Evolutionary conservation across 2,329 filamentous ascomycete species (phyloP).

Genomic region (Xylariomycetidae sp.): DNA sequence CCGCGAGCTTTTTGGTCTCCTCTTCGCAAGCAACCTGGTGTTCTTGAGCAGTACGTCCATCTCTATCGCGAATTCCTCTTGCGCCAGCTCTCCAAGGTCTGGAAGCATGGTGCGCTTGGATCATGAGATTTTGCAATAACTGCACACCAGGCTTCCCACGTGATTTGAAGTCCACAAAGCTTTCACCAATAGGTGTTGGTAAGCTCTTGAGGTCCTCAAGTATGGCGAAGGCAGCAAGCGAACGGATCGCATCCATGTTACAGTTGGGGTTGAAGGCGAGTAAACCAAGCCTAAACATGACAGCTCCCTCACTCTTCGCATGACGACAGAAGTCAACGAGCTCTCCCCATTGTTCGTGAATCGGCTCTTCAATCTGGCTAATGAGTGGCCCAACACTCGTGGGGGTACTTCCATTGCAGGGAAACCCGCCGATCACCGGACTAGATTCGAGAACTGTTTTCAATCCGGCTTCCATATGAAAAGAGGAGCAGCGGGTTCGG

Average conservation of each 20-base stretch:
- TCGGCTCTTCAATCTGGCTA: conserved; percentile 20
- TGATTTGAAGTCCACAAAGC: conserved; percentile 14
- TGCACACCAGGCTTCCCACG: conserved; percentile 10
- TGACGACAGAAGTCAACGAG: conserved; percentile 22
- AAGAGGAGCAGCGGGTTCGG: conserved; percentile 4
- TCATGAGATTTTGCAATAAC: conserved; percentile 10
- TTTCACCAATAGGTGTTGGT: conserved; percentile 9
- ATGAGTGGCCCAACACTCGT: conserved; percentile 12
- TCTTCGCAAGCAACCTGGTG: conserved; percentile 7
- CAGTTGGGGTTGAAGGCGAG: conserved; percentile 19
- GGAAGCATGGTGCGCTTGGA: conserved; percentile 4
- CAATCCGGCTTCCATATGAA: conserved; percentile 7
- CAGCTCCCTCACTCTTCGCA: conserved; percentile 4
- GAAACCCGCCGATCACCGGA: conserved; percentile 26
- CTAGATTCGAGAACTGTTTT: conserved; percentile 19
- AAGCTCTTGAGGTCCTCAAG: conserved; percentile 10
- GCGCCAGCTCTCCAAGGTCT: not conserved
- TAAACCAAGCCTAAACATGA: conserved; percentile 23
- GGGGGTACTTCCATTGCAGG: conserved; percentile 1
- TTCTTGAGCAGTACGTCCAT: conserved; percentile 3
- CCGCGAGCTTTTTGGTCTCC: conserved; percentile 5
- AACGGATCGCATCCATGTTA: conserved; percentile 20
- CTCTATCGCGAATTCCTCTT: conserved; percentile 1
- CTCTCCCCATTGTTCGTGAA: conserved; percentile 24
- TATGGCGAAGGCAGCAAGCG: conserved; percentile 10